Evolutionary conservation across 2,329 filamentous ascomycete species (phyloP), one percentile per base, ranked within the genome.

Genomic region (Microascus cirrosus): DNA sequence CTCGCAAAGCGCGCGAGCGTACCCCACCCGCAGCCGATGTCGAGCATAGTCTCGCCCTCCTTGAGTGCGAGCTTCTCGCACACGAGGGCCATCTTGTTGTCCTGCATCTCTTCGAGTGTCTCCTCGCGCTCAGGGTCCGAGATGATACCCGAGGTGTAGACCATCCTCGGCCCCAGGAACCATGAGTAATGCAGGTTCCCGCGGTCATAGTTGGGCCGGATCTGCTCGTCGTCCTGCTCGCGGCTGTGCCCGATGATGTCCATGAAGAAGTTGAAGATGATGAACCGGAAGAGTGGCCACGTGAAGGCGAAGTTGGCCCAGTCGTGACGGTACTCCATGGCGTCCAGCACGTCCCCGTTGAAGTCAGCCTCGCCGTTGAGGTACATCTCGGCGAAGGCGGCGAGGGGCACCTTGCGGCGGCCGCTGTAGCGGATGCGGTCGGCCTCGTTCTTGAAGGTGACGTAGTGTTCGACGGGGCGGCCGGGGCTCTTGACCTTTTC

Each of bases 161-260:
- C 90, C 94, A 97, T 99, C 69, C 93, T 92, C 60, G 93, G 93
- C 61, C 94, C 94, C 62, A 97, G 83, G 82, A 97, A 97, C 91
- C 92, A 99, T 71, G 84, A 87, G 79, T 99, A 99, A 77, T 96
- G 96, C 75, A 97, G 94, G 71, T 99, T 91, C 69, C 94, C 94
- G 63, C 91, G 87, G 80, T 97, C 94, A 74, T 99, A 99, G 78
- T 96, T 91, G 73, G 92, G 90, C 70, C 92, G 90, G 59, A 97
- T 92, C 77, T 97, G 94, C 74, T 97, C 93, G 81, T 96, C 92
- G 66, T 97, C 93, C 76, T 96, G 92, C 59, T 89, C 91, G 59
- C 90, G 84, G 65, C 89, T 92, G 79, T 97, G 93, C 80, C 96
- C 86, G 66, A 96, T 86, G 62, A 95, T 82, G 73, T 96, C 93